Percentiles rank a stretch among this genome's conserved stretches.
Conservation (phyloP, 2,329 filamentous ascomycete genomes). For the Westerdykella sp. region DNA sequence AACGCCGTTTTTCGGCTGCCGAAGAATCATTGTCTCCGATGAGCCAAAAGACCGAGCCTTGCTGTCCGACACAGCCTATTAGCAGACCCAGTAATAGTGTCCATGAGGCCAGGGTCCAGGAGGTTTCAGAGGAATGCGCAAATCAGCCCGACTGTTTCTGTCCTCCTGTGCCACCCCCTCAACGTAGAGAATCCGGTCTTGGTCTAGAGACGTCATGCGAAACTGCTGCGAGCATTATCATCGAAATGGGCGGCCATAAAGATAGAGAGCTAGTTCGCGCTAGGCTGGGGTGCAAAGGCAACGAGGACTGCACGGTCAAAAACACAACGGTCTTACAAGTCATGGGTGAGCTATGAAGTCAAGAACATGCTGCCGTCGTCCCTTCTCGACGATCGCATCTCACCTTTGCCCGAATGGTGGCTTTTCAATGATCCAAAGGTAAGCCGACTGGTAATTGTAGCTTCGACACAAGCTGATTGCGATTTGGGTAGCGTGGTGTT, state of each 20-base stretch:
- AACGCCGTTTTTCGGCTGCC: neutral
- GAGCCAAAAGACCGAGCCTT: neutral
- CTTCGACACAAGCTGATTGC: no score
- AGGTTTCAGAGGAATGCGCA: slow-evolving; percentile 9
- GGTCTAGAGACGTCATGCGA: slow-evolving; percentile 23
- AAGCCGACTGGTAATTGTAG: no score
- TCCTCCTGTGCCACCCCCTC: neutral
- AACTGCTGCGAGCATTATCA: slow-evolving; percentile 22
- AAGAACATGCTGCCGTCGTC: no score
- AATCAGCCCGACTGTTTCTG: slow-evolving; percentile 13
- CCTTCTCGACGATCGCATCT: no score
- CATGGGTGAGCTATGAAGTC: slow-evolving; percentile 11
- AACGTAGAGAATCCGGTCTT: neutral
- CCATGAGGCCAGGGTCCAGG: slow-evolving; percentile 2
- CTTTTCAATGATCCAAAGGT: no score
- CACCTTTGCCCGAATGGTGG: no score
- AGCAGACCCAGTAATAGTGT: neutral
- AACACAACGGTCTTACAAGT: slow-evolving; percentile 21
- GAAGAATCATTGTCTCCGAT: neutral
- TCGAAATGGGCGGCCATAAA: slow-evolving; percentile 22
- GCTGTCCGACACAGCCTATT: neutral
- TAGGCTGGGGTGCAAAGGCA: slow-evolving; percentile 15
- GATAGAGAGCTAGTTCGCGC: slow-evolving; percentile 14
- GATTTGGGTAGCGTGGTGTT: no score
- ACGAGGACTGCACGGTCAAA: slow-evolving; percentile 15